These are phyloP conservation scores for Juncus inflexus DNA, from an alignment of 176 grass and related monocot species.

Conservation along the genomic window DNA sequence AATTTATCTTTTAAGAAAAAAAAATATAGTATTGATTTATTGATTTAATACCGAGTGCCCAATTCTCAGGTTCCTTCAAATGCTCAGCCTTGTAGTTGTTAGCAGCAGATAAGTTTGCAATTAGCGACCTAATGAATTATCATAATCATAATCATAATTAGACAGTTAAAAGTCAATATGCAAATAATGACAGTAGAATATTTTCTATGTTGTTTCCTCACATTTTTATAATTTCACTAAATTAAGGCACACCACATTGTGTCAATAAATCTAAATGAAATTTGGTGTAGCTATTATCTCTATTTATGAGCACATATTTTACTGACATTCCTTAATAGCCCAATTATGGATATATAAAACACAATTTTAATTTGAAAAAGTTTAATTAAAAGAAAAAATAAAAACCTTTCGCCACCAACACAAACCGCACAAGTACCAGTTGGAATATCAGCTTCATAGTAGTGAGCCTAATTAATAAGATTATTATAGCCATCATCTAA, in stretches of 20 bases:
- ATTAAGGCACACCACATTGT: no score
- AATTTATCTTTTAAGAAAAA: slow-evolving; percentile 36
- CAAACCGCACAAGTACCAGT: slow-evolving; percentile 97
- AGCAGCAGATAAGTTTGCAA: slow-evolving; percentile 84
- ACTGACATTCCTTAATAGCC: no score
- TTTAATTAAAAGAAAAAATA: slow-evolving; percentile 17
- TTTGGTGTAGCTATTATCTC: no score
- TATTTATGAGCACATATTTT: no score
- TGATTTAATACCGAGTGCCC: slow-evolving; percentile 65
- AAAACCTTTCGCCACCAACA: slow-evolving; percentile 86
- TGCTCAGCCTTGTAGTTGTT: slow-evolving; percentile 96
- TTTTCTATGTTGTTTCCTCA: no score
- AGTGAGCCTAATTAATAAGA: slow-evolving; percentile 78
- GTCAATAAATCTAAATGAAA: no score
- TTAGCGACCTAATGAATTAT: slow-evolving; percentile 65
- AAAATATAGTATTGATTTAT: slow-evolving; percentile 25
- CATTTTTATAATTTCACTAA: no score
- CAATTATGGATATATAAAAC: neutral
- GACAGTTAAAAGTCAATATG: slow-evolving; percentile 32
- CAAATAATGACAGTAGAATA: no score
- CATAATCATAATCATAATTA: slow-evolving; percentile 25
- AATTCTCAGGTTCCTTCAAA: slow-evolving; percentile 86
- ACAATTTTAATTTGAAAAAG: neutral
- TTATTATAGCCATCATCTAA: no score
- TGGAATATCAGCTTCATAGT: slow-evolving; percentile 81